These are phyloP conservation scores for Arthrobotrys conoides DNA, from an alignment of 2,329 filamentous ascomycete species.

Conservation along the genomic window DNA sequence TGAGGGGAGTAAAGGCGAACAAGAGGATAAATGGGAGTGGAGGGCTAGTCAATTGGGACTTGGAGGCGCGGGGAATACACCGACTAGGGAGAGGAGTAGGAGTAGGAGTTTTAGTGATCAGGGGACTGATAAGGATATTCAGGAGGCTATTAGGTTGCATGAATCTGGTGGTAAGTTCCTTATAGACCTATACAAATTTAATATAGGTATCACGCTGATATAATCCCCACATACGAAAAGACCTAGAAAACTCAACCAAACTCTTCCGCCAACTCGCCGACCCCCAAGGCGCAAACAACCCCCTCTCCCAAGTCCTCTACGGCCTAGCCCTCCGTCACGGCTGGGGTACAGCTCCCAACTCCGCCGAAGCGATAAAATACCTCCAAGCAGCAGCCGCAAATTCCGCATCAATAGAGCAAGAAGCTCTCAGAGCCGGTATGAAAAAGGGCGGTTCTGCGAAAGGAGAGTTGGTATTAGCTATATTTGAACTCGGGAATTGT, in stretches of 20 bases:
- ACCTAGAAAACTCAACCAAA: constrained; percentile 82
- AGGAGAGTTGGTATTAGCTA: constrained; percentile 94
- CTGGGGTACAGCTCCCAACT: constrained; percentile 86
- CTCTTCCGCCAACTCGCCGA: constrained; percentile 89
- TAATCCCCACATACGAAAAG: constrained; percentile 67
- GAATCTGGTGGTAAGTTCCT: constrained; percentile 76
- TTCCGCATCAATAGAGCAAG: constrained; percentile 85
- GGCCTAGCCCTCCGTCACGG: constrained; percentile 92
- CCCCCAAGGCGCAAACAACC: constrained; percentile 87
- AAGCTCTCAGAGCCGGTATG: constrained; percentile 86
- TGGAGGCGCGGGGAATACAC: constrained; percentile 10
- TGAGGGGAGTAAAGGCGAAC: constrained; percentile 44
- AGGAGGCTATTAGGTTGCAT: constrained; percentile 94
- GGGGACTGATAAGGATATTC: constrained; percentile 74
- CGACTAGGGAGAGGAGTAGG: constrained; percentile 31
- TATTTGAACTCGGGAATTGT: constrained; percentile 92
- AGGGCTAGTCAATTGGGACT: constrained; percentile 57
- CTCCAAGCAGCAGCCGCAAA: constrained; percentile 91
- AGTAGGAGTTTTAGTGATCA: constrained; percentile 63
- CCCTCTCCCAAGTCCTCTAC: constrained; percentile 94
- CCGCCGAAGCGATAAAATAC: constrained; percentile 81
- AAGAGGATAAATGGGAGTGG: constrained; percentile 60
- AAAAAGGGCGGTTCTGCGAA: constrained; percentile 95
- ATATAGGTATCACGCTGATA: too few species aligned
- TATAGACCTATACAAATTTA: constrained; percentile 16